Conservation (phyloP, 2,329 filamentous ascomycete species). For the Ophiocordyceps australis region DNA sequence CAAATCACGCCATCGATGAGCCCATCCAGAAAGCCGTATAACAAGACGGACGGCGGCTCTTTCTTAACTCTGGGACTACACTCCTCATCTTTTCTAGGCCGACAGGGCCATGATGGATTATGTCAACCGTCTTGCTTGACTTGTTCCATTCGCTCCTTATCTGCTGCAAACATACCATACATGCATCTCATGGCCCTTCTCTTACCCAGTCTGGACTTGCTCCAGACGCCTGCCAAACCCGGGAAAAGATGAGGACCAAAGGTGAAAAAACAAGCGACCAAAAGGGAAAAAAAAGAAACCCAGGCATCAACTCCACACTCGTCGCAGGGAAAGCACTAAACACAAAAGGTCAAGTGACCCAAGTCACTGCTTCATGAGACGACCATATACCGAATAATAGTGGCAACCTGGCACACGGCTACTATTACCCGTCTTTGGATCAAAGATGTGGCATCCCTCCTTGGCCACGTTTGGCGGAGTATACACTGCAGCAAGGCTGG, state of each 20-base stretch:
- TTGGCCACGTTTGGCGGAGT: slow-evolving; percentile 79
- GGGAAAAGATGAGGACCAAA: slow-evolving; percentile 1
- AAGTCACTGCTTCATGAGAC: slow-evolving; percentile 21
- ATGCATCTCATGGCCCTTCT: too few species aligned
- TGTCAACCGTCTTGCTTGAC: too few species aligned
- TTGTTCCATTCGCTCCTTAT: too few species aligned
- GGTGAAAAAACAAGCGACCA: background rate
- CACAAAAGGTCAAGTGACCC: background rate
- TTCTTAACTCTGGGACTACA: slow-evolving; percentile 5
- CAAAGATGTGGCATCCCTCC: slow-evolving; percentile 67
- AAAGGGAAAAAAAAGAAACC: too few species aligned
- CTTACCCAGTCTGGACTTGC: background rate
- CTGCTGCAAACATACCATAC: too few species aligned
- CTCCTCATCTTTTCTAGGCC: slow-evolving; percentile 2
- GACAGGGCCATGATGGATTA: too few species aligned
- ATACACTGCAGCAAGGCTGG: slow-evolving; percentile 35
- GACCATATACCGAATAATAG: slow-evolving; percentile 50
- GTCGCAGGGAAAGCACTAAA: background rate
- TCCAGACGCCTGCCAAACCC: background rate
- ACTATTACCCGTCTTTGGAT: slow-evolving; percentile 55
- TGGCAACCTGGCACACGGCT: slow-evolving; percentile 53
- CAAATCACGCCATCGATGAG: slow-evolving; percentile 14
- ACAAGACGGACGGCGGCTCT: slow-evolving; percentile 6
- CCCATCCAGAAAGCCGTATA: slow-evolving; percentile 5
- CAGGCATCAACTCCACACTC: slow-evolving; percentile 1